Evolutionary conservation across 352 stramenopile genomes (phyloP), one percentile per base, ranked within the genome.

Genomic region (Thraustochytrium striatum): DNA sequence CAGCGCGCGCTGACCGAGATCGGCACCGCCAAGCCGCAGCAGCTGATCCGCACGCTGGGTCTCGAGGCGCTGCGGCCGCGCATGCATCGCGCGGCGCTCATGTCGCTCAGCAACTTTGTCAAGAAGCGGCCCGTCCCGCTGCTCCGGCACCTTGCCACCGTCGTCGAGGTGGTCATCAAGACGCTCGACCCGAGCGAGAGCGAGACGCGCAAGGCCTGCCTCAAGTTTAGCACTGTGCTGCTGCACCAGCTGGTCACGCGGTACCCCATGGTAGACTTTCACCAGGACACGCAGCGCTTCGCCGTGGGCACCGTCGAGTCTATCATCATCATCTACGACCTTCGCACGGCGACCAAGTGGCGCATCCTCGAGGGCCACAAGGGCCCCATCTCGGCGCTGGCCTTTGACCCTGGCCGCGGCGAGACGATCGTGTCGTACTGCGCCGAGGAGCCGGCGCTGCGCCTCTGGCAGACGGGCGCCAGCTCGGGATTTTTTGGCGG

Each of bases 261-360:
- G 16, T 94, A 93, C 68, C 89, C 89, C 1, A 94, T 94, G 89
- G 85, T 93, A 0, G 89, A 92, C 57, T 94, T 94, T 68, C 90
- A 94, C 82, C 89, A 91, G 70, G 85, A 92, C 52, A 93, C 89
- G 1, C 90, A 94, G 82, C 87, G 90, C 3, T 85, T 94, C 2
- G 90, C 89, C 13, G 81, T 94, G 3, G 90, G 89, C 2, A 93
- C 89, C 7, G 92, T 94, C 87, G 90, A 94, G 7, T 89, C 89
- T 1, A 89, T 93, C 52, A 93, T 94, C 53, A 68, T 94, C 36
- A 92, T 94, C 57, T 94, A 93, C 81, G 90, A 94, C 72, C 72
- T 94, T 2, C 86, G 90, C 9, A 94, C 89, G 0, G 81, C 89
- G 1, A 94, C 89, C 25, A 94, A 94, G 72, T 94, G 90, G 90